These are phyloP conservation scores for Gentiana dahurica DNA, from an alignment of 257 asterid species.

Conservation along the genomic window DNA sequence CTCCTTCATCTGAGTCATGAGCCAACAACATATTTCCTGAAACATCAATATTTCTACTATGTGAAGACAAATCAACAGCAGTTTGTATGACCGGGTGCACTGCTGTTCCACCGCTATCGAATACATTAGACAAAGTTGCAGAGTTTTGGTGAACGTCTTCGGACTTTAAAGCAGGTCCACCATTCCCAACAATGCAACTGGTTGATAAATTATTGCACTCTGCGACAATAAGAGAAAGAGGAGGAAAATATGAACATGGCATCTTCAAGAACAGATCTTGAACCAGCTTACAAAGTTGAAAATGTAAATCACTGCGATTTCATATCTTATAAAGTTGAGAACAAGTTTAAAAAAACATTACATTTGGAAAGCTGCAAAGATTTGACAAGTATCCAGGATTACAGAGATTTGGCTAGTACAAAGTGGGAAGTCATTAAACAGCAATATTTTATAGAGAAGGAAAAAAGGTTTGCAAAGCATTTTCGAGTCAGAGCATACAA, in stretches of 20 bases:
- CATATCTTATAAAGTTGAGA: no score
- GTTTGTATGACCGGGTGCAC: conserved; percentile 37
- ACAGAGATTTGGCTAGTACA: no score
- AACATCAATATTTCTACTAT: conserved; percentile 32
- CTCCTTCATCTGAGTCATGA: conserved; percentile 41
- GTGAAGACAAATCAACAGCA: conserved; percentile 29
- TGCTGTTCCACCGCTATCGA: conserved; percentile 32
- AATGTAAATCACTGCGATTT: not conserved
- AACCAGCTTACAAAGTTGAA: not conserved
- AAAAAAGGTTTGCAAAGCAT: no score
- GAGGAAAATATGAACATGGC: conserved; percentile 5
- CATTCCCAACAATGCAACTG: conserved; percentile 32
- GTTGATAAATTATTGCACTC: conserved; percentile 45
- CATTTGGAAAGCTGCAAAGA: no score
- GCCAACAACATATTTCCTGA: conserved; percentile 39
- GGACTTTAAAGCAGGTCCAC: conserved; percentile 27
- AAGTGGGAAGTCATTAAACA: no score
- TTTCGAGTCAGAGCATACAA: no score
- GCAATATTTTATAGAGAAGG: no score
- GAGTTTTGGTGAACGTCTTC: conserved; percentile 33
- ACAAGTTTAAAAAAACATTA: no score
- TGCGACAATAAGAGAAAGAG: conserved; percentile 20
- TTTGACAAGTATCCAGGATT: no score
- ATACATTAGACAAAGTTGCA: conserved; percentile 24
- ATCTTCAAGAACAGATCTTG: not conserved